Evolutionary conservation across 805 yeast species (phyloP), one percentile per base, ranked within the genome.

Genomic region (Cyberlindnera euphorbiiphila): DNA sequence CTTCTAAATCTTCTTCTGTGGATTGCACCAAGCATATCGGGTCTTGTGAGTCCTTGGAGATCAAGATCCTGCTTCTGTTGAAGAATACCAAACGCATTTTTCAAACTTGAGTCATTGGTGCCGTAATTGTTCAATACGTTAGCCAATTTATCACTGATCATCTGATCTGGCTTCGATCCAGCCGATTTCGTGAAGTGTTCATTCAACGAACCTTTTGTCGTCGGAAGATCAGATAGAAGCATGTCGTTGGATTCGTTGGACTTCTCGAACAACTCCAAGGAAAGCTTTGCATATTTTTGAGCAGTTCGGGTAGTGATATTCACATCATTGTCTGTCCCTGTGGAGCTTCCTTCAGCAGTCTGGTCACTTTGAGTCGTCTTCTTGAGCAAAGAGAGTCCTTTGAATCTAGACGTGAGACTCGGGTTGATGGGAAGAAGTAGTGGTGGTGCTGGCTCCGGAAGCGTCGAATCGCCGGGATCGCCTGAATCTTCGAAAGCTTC

Each of bases 1-100:
- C 78, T 75, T 38, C 80, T 65, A 34, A 84, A 61, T 25, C 74
- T 68, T 51, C 81, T 72, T 46, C 94, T 66, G 2, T 78, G 64
- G 24, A 80, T 64, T 3, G 79, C 71, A 0, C 91, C 91, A 11
- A 69, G 53, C 19, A 77, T 49, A 22, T 64, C 62, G 15, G 72
- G 45, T 39, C 55, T 54, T 16, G 59, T 46, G 16, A 50, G 41
- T 5, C 43, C 24, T 4, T 33, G 30, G 3, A 37, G 46, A 32
- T 43, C 59, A 45, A 32, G 47, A 42, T 37, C 48, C 8, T 53
- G 55, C 25, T 68, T 69, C 9, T 55, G 49, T 39, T 66, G 66
- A 9, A 66, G 43, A 4, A 57, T 33, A 16, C 49, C 45, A 17
- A 66, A 35, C 3, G 66, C 60, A n/a, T 62, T 61, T 37, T 67